Conservation (phyloP, 306 rosid genomes). For the Prinsepia uniflora region DNA sequence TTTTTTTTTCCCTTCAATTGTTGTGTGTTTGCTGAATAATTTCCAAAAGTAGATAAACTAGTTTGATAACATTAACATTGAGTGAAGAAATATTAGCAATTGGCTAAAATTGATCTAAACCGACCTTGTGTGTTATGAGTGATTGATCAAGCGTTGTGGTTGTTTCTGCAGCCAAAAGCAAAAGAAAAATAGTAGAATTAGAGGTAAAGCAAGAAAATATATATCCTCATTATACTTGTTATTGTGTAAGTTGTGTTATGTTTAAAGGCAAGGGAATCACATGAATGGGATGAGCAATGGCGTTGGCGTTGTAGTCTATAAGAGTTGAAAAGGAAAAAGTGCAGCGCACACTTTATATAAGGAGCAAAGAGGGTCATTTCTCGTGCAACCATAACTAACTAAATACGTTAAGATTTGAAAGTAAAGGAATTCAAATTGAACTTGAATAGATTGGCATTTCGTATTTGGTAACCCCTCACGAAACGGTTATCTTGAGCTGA, state of each 20-base stretch:
- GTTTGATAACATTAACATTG: conserved; percentile 2
- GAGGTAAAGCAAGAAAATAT: conserved; percentile 22
- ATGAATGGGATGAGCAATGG: conserved; percentile 60
- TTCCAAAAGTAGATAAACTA: conserved; percentile 25
- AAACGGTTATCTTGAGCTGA: conserved; percentile 31
- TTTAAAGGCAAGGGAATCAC: conserved; percentile 51
- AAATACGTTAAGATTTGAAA: conserved; percentile 26
- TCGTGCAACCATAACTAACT: conserved; percentile 43
- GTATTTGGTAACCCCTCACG: conserved; percentile 27
- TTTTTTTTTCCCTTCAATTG: conserved; percentile 11
- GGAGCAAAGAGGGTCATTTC: conserved; percentile 21
- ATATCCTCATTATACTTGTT: no score
- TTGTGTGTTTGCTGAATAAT: not conserved
- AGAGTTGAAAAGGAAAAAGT: conserved; percentile 21
- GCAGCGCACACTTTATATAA: conserved; percentile 25
- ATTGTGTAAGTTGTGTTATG: not conserved
- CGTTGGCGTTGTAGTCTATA: conserved; percentile 16
- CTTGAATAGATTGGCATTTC: conserved; percentile 6
- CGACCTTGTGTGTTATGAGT: conserved; percentile 52
- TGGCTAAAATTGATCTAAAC: conserved; percentile 24
- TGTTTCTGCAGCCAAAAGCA: conserved; percentile 37
- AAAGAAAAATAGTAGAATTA: conserved; percentile 24
- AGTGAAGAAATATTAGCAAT: conserved; percentile 9
- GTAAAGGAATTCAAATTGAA: conserved; percentile 30
- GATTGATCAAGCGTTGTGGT: conserved; percentile 38